Evolutionary conservation across 495 filamentous ascomycete species (phyloP).

Genomic region (Neurospora tetrasperma): DNA sequence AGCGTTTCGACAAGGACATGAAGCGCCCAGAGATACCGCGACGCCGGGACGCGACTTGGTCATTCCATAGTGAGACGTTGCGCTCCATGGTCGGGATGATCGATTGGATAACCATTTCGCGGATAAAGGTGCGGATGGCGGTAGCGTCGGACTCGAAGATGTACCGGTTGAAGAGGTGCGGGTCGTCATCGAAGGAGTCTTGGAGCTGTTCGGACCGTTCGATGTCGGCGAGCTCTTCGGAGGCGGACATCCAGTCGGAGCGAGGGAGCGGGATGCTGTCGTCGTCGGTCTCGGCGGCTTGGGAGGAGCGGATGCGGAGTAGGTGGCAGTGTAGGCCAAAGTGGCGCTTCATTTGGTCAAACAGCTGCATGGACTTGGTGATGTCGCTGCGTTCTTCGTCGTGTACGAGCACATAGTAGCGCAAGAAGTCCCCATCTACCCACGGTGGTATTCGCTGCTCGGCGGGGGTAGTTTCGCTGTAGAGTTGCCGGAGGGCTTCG

Average conservation of each 20-base stretch:
- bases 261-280: constrained; percentile 72
- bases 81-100: constrained; percentile 94
- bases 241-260: constrained; percentile 80
- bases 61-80: constrained; percentile 83
- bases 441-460: constrained; percentile 60
- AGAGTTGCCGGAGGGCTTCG: constrained; percentile 72
- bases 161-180: constrained; percentile 41
- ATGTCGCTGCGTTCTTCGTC: constrained; percentile 94
- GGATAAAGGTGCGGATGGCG: constrained; percentile 75
- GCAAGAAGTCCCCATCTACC: constrained; percentile 78
- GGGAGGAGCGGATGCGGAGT: constrained; percentile 69
- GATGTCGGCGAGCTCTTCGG: constrained; percentile 70
- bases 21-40: constrained; percentile 82
- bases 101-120: constrained; percentile 88
- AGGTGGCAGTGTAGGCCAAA: constrained; percentile 94
- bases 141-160: constrained; percentile 87
- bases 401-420: constrained; percentile 96
- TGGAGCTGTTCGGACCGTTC: constrained; percentile 43
- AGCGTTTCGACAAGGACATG: constrained; percentile 82
- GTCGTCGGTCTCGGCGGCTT: constrained; percentile 84
- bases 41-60: constrained; percentile 85
- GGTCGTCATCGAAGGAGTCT: constrained; percentile 57
- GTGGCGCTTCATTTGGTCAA: constrained; percentile 96
- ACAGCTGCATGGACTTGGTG: constrained; percentile 72
- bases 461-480: constrained; percentile 62